Conservation (phyloP, 441 rosid genomes). For the Viola pubescens region DNA sequence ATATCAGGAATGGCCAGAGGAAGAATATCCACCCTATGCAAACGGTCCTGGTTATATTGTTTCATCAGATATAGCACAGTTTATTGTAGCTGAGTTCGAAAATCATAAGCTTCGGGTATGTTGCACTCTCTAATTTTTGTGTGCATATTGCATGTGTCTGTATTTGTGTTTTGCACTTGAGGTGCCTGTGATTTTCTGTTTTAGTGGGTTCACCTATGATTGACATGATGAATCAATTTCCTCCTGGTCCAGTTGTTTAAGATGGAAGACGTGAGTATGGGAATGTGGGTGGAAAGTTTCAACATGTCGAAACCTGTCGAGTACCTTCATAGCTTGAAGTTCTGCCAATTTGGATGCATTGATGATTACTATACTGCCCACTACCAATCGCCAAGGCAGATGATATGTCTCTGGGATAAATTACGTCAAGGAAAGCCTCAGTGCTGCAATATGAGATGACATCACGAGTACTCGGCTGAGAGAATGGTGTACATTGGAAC, state of each 20-base stretch:
- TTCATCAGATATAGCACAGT: constrained; percentile 72
- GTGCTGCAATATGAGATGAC: constrained; percentile 86
- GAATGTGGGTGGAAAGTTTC: constrained; percentile 95
- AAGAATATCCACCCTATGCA: constrained; percentile 93
- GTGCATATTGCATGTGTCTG: background rate
- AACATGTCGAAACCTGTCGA: constrained; percentile 65
- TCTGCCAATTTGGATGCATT: constrained; percentile 84
- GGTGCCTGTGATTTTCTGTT: background rate
- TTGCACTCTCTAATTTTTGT: background rate
- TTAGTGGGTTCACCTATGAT: background rate
- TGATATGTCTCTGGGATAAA: constrained; percentile 89
- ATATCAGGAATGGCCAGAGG: constrained; percentile 91
- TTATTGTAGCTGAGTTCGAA: constrained; percentile 66
- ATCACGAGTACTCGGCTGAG: constrained; percentile 20
- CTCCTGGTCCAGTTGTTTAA: constrained; percentile 60
- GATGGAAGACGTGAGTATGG: constrained; percentile 98
- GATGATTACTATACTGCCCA: constrained; percentile 84
- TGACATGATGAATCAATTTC: constrained; percentile 1
- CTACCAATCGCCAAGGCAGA: constrained; percentile 96
- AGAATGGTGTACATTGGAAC: constrained; percentile 12
- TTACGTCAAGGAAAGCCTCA: constrained; percentile 49
- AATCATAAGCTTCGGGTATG: constrained; percentile 62
- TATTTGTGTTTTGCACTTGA: background rate
- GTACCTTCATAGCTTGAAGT: constrained; percentile 69
- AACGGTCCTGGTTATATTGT: constrained; percentile 90